phyloP scores from a whole-genome alignment of 2,329 filamentous ascomycete genomes.

The Metarhizium robertsii region DNA sequence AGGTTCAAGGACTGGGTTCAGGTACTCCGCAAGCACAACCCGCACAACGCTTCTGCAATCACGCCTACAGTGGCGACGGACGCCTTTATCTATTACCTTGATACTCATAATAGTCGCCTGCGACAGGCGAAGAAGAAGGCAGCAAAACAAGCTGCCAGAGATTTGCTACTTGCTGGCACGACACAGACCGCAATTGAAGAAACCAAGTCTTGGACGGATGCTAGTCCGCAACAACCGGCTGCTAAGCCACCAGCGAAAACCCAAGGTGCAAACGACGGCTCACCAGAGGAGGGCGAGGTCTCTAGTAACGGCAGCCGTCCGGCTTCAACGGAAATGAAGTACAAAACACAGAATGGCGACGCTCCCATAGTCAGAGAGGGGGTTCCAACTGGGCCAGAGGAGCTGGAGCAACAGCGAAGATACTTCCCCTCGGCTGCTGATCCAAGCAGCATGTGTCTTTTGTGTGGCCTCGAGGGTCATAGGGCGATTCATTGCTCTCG shows the following conservation, averaged over 20 bases:
- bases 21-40: conserved; percentile 20
- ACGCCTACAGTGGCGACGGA: conserved; percentile 14
- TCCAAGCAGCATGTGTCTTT: conserved; percentile 36
- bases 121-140: conserved; percentile 22
- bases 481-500: conserved; percentile 33
- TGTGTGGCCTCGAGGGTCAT: conserved; percentile 42
- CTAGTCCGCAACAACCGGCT: not conserved
- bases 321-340: not conserved
- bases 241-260: not conserved
- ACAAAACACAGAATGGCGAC: not conserved
- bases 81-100: conserved; percentile 22
- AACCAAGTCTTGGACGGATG: conserved; percentile 5
- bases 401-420: conserved; percentile 28
- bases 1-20: conserved; percentile 25
- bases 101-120: conserved; percentile 19
- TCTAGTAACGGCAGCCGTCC: conserved; percentile 1
- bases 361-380: conserved; percentile 10
- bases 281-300: conserved; percentile 1
- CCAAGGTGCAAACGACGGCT: not conserved
- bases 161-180: conserved; percentile 15
- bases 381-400: conserved; percentile 21
- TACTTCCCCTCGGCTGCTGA: conserved; percentile 44
- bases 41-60: conserved; percentile 12
- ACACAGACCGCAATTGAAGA: conserved; percentile 14
- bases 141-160: conserved; percentile 20